Percentiles rank a stretch among this genome's conserved stretches.
phyloP scores from a whole-genome alignment of 345 rosid species.

The Eucalyptus decipiens region DNA sequence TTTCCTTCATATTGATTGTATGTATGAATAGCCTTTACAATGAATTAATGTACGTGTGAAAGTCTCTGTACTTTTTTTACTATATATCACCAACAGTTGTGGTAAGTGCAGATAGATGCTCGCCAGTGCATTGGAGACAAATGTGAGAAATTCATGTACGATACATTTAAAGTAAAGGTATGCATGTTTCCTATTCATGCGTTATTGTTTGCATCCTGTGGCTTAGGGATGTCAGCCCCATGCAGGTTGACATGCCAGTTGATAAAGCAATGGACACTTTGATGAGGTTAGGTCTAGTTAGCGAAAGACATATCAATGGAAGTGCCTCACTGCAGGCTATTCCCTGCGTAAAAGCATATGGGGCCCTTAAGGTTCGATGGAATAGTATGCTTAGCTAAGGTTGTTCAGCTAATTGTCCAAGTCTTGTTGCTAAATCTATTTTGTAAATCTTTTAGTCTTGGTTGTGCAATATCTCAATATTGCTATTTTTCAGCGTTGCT shows the following conservation, averaged over 20 bases:
- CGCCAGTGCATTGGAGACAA: constrained; percentile 35
- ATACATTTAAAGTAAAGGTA: constrained; percentile 59
- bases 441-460: background rate
- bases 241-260: constrained; percentile 86
- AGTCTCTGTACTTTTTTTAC: background rate
- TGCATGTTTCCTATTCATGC: background rate
- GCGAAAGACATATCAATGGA: constrained; percentile 40
- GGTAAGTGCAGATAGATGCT: constrained; percentile 29
- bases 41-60: background rate
- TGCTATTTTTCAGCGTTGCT: background rate
- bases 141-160: constrained; percentile 82
- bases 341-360: constrained; percentile 44
- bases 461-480: background rate
- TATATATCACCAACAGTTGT: background rate
- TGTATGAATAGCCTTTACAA: background rate
- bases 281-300: constrained; percentile 56
- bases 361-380: constrained; percentile 62
- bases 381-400: constrained; percentile 35
- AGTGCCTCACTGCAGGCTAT: constrained; percentile 29
- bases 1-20: background rate
- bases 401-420: background rate
- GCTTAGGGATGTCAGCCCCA: background rate
- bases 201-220: background rate
- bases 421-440: background rate
- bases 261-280: constrained; percentile 57